Evolutionary conservation across 163 green algal species (phyloP).

Genomic region (Scenedesmus sp.): DNA sequence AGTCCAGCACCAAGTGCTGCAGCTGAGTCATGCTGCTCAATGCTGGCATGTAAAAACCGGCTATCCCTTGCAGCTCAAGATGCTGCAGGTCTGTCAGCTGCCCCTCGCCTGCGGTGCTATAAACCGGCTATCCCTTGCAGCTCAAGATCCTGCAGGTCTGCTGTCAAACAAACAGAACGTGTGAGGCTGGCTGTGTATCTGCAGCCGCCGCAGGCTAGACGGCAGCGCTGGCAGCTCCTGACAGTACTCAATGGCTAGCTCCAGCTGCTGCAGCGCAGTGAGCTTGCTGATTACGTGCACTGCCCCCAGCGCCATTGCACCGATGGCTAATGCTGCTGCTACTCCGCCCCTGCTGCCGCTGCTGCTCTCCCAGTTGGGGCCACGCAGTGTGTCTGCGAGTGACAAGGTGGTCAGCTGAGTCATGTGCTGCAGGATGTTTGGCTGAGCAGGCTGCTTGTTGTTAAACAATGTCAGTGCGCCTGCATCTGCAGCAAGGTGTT

Average conservation of each 20-base stretch:
- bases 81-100: not conserved
- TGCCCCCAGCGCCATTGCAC: no score
- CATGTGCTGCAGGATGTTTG: no score
- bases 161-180: not conserved
- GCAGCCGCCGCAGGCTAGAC: not conserved
- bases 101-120: no score
- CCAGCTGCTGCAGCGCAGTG: not conserved
- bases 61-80: not conserved
- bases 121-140: not conserved
- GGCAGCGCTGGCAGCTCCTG: not conserved
- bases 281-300: not conserved
- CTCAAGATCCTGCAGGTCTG: not conserved
- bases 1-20: not conserved
- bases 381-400: no score
- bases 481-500: no score
- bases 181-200: not conserved
- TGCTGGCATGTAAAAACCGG: not conserved
- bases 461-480: no score
- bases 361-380: no score
- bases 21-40: not conserved
- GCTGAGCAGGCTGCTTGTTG: no score
- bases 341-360: not conserved
- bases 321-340: no score
- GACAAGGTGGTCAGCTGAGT: no score
- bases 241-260: no score